Evolutionary conservation across 2,329 filamentous ascomycete species (phyloP), one percentile per base, ranked within the genome.

Genomic region (Colletotrichum sp.): DNA sequence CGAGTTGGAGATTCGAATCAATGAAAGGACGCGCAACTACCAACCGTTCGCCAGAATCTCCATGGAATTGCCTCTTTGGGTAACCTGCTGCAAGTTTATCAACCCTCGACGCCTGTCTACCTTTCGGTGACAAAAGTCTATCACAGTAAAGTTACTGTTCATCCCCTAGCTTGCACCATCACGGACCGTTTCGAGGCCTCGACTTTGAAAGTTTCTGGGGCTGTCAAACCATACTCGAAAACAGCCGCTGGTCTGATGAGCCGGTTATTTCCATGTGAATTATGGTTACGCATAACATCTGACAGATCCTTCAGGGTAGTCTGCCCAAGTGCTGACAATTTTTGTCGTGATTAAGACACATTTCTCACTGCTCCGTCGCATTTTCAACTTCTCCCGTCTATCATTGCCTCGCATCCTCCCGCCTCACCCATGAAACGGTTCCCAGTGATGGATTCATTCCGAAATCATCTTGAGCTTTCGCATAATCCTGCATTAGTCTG

Each of bases 31-130:
- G 70, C 70, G 73, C 73, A 73, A 65, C 57, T 72, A 75, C 73
- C 70, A 75, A 68, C 64, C 70, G 73, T 75, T 75, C 73, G 70
- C 73, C 44, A 52, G 32, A 59, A 22, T 75, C 64, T 73, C 39
- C 48, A 48, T 64, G 44, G 44, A 52, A 15, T 72, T 75, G 32
- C 73, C 73, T 63, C 26, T 57, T 72, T 63, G 18, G 57, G 70
- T 5, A 68, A 39, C n/a, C 28, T 57, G 24, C 62, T 28, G 28
- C 64, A 62, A 26, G 28, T 22, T 24, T 30, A 13, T 63, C 32
- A 34, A 16, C 22, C 15, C 44, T 15, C 12, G 28, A 57, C 24
- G 24, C 57, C 8, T 36, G 59, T 48, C 55, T 72, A 34, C 22
- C n/a, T 13, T 48, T 24, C 15, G 22, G 24, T 34, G 71, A 63